Evolutionary conservation across 495 filamentous ascomycete genomes (phyloP), one percentile per base, ranked within the genome.

Genomic region (Hypoxylon fuscum): DNA sequence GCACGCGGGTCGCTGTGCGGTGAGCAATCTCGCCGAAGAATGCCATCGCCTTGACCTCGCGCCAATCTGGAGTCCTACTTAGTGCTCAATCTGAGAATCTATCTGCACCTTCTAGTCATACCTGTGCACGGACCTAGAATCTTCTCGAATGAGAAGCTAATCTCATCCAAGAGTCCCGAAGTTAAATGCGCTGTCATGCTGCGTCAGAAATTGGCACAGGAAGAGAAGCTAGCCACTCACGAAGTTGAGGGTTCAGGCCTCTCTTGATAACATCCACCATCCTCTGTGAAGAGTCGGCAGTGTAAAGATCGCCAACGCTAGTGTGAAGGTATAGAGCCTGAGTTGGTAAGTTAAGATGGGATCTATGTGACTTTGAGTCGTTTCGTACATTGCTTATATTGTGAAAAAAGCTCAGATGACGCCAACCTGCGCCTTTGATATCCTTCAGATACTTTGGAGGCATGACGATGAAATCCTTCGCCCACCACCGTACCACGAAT

Each of bases 401-500:
- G 9, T 34, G 9, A 12, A 34, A 34, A 34, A 34, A 34, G 31
- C 31, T 34, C 31, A 34, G n/a, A 12, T 12, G 10, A 3, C n/a
- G 31, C 10, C 9, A 11, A 34, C 31, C n/a, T 34, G 31, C 31
- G 31, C 31, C 9, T 12, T 34, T 34, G 9, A 34, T 11, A 12
- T 34, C 31, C 9, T 12, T 7, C 31, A 34, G 31, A 11, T 34
- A 34, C 8, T 34, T 34, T 7, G 31, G 31, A 7, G 31, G 31
- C 9, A 34, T 7, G 31, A 34, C 10, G 3, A 34, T 12, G 10
- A 11, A 34, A 12, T 34, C 31, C n/a, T 11, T 34, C 4, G 31
- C 31, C 31, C 31, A 34, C 31, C 31, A 34, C 31, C n/a, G 10
- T 12, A 34, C n/a, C n/a, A 34, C 46, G 38, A 52, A 52, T 52